Conservation (phyloP, 2,329 filamentous ascomycete genomes). For the Exophiala dermatitidis region DNA sequence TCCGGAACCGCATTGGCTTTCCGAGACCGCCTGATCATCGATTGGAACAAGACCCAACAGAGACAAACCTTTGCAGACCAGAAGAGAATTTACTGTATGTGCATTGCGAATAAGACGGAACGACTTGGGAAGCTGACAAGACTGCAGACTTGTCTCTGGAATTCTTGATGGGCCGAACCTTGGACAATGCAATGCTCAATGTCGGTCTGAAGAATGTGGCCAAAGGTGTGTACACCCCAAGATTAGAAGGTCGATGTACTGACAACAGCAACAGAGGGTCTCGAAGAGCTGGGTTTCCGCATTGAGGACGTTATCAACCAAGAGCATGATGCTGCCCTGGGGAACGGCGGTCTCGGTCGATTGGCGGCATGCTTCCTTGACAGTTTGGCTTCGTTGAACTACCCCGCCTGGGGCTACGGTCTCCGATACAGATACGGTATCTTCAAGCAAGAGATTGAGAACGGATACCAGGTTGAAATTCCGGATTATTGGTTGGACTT, state of each 20-base stretch:
- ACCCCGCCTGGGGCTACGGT: conserved; percentile 94
- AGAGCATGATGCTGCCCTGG: conserved; percentile 91
- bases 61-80: conserved; percentile 81
- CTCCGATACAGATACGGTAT: conserved; percentile 93
- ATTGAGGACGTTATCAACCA: conserved; percentile 93
- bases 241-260: conserved; percentile 23
- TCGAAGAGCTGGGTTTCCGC: conserved; percentile 84
- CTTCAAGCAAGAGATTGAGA: conserved; percentile 98
- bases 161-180: conserved; percentile 90
- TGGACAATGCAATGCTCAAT: conserved; percentile 99
- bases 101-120: not conserved
- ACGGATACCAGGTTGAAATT: conserved; percentile 96
- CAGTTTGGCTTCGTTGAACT: conserved; percentile 89
- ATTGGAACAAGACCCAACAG: conserved; percentile 98
- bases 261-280: conserved; percentile 55
- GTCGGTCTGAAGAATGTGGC: conserved; percentile 80
- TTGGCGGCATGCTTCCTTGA: conserved; percentile 96
- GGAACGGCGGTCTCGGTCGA: conserved; percentile 90
- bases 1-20: conserved; percentile 85
- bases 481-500: conserved; percentile 99
- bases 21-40: conserved; percentile 82
- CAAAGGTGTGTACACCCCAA: conserved; percentile 51
- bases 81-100: conserved; percentile 83
- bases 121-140: conserved; percentile 1
- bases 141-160: conserved; percentile 77